Conservation (phyloP, 345 rosid genomes). For the Hibiscus tridactylites region DNA sequence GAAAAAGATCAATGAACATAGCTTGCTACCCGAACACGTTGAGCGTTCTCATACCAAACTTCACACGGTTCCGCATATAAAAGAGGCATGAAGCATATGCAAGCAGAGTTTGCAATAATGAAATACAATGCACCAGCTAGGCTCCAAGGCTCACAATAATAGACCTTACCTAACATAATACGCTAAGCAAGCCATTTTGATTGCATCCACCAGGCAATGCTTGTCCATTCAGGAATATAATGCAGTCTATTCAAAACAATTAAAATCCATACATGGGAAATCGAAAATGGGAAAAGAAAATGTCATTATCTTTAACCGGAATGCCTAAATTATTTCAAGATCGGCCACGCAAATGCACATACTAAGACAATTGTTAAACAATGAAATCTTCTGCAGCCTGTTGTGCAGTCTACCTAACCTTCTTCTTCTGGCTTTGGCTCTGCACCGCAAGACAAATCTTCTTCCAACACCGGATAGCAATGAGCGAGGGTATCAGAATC, state of each 20-base stretch:
- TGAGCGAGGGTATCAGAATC: constrained; percentile 61
- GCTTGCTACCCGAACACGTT: not conserved
- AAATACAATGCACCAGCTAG: not conserved
- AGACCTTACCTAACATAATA: not conserved
- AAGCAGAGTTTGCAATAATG: not conserved
- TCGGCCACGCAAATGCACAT: not conserved
- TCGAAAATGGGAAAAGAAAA: not conserved
- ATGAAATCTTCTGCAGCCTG: not conserved
- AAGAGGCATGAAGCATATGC: not conserved
- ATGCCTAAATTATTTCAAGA: not conserved
- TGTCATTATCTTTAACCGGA: not conserved
- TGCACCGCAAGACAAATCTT: constrained; percentile 45
- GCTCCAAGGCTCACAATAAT: not conserved
- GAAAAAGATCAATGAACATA: not conserved
- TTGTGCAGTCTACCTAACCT: constrained; percentile 20
- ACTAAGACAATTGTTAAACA: not conserved
- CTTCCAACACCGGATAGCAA: constrained; percentile 70
- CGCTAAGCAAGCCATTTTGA: not conserved
- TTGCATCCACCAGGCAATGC: not conserved
- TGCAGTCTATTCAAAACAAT: not conserved
- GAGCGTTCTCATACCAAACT: not conserved
- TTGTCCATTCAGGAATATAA: too few species aligned
- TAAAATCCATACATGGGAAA: not conserved
- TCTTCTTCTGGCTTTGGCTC: constrained; percentile 38
- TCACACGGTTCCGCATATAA: not conserved